Base-by-base conservation (phyloP, 441 rosid species). In the Codiaeum variegatum region DNA sequence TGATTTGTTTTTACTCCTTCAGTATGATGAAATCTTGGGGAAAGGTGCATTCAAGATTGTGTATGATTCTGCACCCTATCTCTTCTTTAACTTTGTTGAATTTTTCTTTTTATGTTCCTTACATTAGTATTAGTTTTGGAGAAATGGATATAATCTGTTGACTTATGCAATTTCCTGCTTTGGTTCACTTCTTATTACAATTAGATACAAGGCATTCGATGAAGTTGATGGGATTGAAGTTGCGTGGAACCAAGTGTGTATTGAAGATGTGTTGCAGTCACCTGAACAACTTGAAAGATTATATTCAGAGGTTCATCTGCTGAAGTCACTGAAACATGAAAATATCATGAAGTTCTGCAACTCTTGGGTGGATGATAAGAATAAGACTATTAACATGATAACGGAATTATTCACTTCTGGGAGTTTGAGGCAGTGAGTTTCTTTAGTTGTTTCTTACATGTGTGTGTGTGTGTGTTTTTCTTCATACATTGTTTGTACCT, bases 31-130 rank as follows among this genome's bases (percentile, higher is more conserved):
- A 68, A 73, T 90, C 56, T 76, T 91, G 84, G 97, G 97, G 69
- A 87, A 75, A 83, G 97, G 97, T 75, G 97, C 97, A 63, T 91
- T 86, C 93, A 91, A 91, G 91, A 91, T 89, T 78, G 97, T 91
- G 88, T 90, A 90, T 90, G 91, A 29, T 81, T 85, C 75, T 70
- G 16, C 24, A 51, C 67, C 80, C 66, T 64, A 40, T 69, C 63
- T 69, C 63, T 65, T 78, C 66, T 69, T 63, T 52, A 47, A 1
- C 71, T 66, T 76, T 67, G 18, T 4, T 19, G 24, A 28, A 62
- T 21, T 26, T 47, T 47, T 60, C 21, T 46, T 3, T 64, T 40
- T 54, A 4, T 0, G 54, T 51, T 31, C 58, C 2, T 6, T 8
- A 4, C 19, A 29, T 56, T 38, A 12, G 61, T 60, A 15, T 26